Evolutionary conservation across 2,329 filamentous ascomycete genomes (phyloP), one percentile per base, ranked within the genome.

Genomic region (Laburnicola sp.): DNA sequence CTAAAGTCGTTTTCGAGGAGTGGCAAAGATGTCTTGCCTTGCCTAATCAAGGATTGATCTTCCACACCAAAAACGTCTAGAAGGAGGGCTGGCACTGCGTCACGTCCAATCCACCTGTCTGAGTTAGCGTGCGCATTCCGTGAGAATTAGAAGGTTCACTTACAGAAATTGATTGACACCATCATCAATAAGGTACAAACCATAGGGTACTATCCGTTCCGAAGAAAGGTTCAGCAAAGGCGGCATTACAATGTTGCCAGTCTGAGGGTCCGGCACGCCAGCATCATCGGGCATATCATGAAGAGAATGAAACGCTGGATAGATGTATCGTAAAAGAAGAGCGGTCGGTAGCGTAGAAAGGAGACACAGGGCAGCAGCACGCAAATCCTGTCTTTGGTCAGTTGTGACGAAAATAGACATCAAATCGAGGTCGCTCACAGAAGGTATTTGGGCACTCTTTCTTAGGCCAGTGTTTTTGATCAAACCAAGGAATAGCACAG

Each of bases 1-100:
- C 91, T 97, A 80, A 97, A 97, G 72, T 99, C 94, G 62, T 91
- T 93, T 63, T 97, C 94, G 34, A 97, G 77, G 62, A 95, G 86
- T 0, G 93, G 91, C 57, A 99, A 75, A 3, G 86, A 84, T 23
- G 87, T 87, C 81, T 99, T 99, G 72, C 94, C 94, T 57, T 97
- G 90, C 60, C 91, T 91, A 54, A 99, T 79, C 68, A 91, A 87
- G 34, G 85, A 86, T 68, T 89, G 86, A 74, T 97, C 92, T 39
- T 87, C 81, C 8, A 94, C 81, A 23, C 91, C 93, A 71, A 99
- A 99, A 4, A 97, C 93, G 65, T 99, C 94, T 45, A 82, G 75
- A 35, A 97, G 79, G 28, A 99, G 82, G 68, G 96, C 91, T 1
- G 91, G 91, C 26, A 99, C 91, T 1, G 93, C 88, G 61, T 99